Evolutionary conservation across 441 rosid species (phyloP), one percentile per base, ranked within the genome.

Genomic region (Populus hybrid): DNA sequence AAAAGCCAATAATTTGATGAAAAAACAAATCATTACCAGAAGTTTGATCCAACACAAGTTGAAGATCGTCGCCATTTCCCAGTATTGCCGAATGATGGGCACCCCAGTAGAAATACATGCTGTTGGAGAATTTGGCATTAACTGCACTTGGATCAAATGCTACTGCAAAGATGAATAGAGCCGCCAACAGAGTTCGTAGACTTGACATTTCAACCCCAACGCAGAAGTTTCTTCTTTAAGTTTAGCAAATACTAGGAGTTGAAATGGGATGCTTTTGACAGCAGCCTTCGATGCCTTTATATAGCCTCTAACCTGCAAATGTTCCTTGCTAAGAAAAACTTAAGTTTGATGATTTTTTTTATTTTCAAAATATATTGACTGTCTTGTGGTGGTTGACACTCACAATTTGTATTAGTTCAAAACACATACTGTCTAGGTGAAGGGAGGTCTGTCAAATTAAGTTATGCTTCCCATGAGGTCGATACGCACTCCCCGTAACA

Each of bases 71-170:
- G 1, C 91, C 90, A 42, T 80, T 70, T 78, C 75, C 82, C 16
- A 2, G 32, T 73, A 87, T 67, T 24, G 38, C 11, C 32, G 90
- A 85, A 77, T 89, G 90, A 32, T 86, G 20, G 35, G 79, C 83
- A 64, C 98, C 98, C 98, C 91, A 90, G 79, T 79, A 85, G 81
- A 89, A 80, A 36, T 87, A 84, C 85, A 90, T 84, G 88, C 91
- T 88, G 69, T 89, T 87, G 23, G 79, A 66, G 83, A 91, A 82
- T 32, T 77, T 84, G 77, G 92, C 95, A 40, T 82, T 70, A 24
- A 89, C 92, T 14, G 76, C 66, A 67, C 54, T 78, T 42, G 76
- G 86, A 85, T 83, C 66, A 12, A 87, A 79, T 70, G 72, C 83
- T 26, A 85, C 72, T 75, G 84, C 73, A 30, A 84, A 54, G 63